Evolutionary conservation across 805 yeast genomes (phyloP).

Genomic region (Wickerhamomyces chambardii): DNA sequence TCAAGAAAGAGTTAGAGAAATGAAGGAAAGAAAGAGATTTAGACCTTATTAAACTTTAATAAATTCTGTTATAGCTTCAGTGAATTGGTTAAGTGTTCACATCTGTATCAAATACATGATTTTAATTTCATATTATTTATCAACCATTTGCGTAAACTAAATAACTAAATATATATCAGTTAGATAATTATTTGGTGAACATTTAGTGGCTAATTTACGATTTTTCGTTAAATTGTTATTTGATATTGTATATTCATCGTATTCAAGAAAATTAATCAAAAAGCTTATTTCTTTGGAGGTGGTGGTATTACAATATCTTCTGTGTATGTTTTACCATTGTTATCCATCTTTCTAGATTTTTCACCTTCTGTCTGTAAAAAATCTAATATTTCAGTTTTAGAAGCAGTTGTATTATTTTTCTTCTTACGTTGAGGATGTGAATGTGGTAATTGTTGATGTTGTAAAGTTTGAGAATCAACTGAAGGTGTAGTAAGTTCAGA

Average conservation of each 20-base stretch:
- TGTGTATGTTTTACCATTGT: slow-evolving; percentile 15
- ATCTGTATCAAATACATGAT: no score
- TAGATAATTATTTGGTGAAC: no score
- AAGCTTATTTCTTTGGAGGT: slow-evolving; percentile 20
- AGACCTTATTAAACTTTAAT: slow-evolving; percentile 59
- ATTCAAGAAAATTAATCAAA: no score
- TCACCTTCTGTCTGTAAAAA: slow-evolving; percentile 34
- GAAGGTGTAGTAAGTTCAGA: neutral
- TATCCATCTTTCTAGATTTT: slow-evolving; percentile 29
- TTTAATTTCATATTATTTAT: no score
- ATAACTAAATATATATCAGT: no score
- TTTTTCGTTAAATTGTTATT: no score
- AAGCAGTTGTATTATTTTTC: slow-evolving; percentile 4
- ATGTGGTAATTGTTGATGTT: neutral
- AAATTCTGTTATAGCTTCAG: no score
- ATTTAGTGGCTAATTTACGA: no score
- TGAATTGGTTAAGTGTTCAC: no score
- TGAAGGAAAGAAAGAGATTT: slow-evolving; percentile 78
- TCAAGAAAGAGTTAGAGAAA: slow-evolving; percentile 71
- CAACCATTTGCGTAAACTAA: no score
- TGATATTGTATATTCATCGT: no score
- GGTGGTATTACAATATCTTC: slow-evolving; percentile 20
- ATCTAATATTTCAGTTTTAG: slow-evolving; percentile 22
- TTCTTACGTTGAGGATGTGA: neutral
- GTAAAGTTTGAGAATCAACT: neutral